Evolutionary conservation across 2,329 filamentous ascomycete genomes (phyloP).

Genomic region (Coniosporium tulheliwenetii): DNA sequence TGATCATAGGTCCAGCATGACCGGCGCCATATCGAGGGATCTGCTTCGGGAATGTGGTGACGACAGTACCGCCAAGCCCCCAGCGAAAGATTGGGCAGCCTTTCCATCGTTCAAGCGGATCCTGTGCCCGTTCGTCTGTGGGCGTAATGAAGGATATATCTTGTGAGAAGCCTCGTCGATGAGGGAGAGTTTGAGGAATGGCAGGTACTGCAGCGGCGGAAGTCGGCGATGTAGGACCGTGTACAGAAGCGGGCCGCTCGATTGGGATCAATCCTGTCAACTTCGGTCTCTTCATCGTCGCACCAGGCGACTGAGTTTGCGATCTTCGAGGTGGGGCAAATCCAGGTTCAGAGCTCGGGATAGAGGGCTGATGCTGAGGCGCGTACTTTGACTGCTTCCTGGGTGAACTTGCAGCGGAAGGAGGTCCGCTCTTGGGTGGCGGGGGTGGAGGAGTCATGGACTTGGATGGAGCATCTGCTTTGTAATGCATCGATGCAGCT

Average conservation of each 20-base stretch:
- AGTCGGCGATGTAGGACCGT: conserved; percentile 26
- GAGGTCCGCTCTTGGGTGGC: conserved; percentile 14
- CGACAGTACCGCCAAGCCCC: conserved; percentile 69
- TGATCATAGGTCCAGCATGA: conserved; percentile 57
- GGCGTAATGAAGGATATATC: conserved; percentile 41
- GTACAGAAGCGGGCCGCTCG: conserved; percentile 39
- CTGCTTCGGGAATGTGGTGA: conserved; percentile 78
- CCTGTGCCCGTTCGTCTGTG: conserved; percentile 41
- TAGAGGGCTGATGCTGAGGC: conserved; percentile 39
- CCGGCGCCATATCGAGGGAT: conserved; percentile 73
- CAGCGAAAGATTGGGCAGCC: conserved; percentile 76
- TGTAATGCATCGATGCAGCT: too few relatives aligned
- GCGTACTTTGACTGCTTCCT: conserved; percentile 16
- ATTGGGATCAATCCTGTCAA: conserved; percentile 21
- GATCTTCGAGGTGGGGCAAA: conserved; percentile 31
- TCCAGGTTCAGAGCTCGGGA: conserved; percentile 17
- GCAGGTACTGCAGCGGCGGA: conserved; percentile 17
- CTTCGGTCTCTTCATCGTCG: conserved; percentile 32
- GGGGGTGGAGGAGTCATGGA: conserved; percentile 3
- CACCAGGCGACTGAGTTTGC: conserved; percentile 44
- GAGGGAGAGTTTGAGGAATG: conserved; percentile 14
- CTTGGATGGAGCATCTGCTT: too few relatives aligned
- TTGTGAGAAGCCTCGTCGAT: conserved; percentile 27
- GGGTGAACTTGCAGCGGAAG: conserved; percentile 17
- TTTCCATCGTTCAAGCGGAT: conserved; percentile 79